Conservation (phyloP, 805 yeast species). For the Spathaspora boniae region DNA sequence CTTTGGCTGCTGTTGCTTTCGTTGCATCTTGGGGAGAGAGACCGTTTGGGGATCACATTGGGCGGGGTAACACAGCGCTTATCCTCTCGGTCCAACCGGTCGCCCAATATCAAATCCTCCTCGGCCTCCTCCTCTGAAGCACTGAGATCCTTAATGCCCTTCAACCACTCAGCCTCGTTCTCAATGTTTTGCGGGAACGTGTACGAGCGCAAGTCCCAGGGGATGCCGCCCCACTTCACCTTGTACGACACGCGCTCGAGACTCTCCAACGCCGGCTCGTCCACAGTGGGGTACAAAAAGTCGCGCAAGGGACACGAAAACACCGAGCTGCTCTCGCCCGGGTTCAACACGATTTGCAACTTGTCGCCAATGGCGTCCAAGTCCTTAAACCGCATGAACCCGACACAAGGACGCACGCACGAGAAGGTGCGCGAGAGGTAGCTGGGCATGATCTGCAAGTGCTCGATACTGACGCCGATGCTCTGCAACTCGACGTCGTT, state of each 20-base stretch:
- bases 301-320: constrained; percentile 71
- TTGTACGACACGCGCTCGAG: constrained; percentile 29
- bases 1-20: too few relatives aligned
- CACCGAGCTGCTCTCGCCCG: constrained; percentile 72
- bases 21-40: constrained; percentile 1
- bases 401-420: constrained; percentile 80
- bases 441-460: constrained; percentile 64
- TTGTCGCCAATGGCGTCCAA: constrained; percentile 13
- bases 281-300: constrained; percentile 36
- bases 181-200: constrained; percentile 54
- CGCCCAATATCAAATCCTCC: constrained; percentile 12
- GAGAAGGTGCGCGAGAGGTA: constrained; percentile 78
- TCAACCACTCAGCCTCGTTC: constrained; percentile 62
- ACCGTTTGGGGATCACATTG: constrained; percentile 2
- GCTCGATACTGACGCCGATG: constrained; percentile 58
- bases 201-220: constrained; percentile 62
- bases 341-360: constrained; percentile 48
- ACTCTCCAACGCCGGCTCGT: constrained; percentile 22
- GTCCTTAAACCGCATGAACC: constrained; percentile 46
- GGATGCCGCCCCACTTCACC: constrained; percentile 69
- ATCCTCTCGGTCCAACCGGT: constrained; percentile 13
- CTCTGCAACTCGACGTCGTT: constrained; percentile 43
- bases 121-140: constrained; percentile 42
- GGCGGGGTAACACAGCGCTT: constrained; percentile 8
- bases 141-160: constrained; percentile 51